Base-by-base conservation (phyloP, 805 yeast genomes). In the Zygosaccharomyces kombuchaensis region DNA sequence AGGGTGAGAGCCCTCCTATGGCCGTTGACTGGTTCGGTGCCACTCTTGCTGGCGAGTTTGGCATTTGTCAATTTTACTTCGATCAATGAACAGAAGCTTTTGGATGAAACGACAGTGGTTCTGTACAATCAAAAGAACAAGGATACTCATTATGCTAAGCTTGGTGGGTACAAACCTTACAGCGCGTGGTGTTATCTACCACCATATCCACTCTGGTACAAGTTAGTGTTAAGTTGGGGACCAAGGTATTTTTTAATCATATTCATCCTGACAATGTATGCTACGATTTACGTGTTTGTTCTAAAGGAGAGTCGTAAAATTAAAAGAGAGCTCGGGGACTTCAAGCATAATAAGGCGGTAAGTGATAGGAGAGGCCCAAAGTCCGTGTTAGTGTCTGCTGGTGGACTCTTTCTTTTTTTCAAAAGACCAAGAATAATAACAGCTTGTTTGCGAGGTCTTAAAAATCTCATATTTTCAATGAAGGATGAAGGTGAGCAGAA, bases 141-240 rank as follows among this genome's bases (percentile, higher is more conserved):
- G n/a, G 58, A 57, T 34, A 31, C 38, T 1, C 51, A 50, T 35
- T 52, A 54, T 34, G 61, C 66, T 4, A 58, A 59, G 44, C 57
- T 63, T 6, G 69, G 71, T 4, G 83, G 86, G 2, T 88, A 84
- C 60, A 60, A 67, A 30, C 80, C 87, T 23, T 73, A 77, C 48
- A 78, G 82, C 34, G 77, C 82, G 50, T 85, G 88, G 89, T 84
- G 95, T 60, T 87, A 84, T 62, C 68, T 89, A 46, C 89, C 96
- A 0, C 77, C 78, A 35, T 51, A 67, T 1, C 95, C 95, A 0
- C 59, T 73, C 6, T 88, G 93, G 93, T 83, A 80, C 60, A 70
- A 87, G 46, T 59, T 84, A 32, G 88, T 72, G 1, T 67, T 89
- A 40, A 78, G 88, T 52, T 90, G 96, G 96, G 81, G 80, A 1